Conservation (phyloP, 75 land plant species). For the Cryptomeria japonica region DNA sequence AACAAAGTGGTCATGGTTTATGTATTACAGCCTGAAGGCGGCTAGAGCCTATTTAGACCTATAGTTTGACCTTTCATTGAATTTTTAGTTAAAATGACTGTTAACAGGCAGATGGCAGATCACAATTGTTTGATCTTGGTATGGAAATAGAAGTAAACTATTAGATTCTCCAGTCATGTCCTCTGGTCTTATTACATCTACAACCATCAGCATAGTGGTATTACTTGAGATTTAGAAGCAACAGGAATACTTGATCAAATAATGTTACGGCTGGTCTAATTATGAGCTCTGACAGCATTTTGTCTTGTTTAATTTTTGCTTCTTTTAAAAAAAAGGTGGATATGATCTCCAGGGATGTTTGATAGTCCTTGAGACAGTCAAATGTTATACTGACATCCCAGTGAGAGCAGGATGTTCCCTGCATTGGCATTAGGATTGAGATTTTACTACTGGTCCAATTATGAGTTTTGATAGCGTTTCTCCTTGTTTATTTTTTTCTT, state of each 20-base stretch:
- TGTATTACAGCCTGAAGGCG: neutral
- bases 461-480: too few species aligned
- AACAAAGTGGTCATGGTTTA: neutral
- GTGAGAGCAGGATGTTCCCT: too few species aligned
- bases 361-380: too few species aligned
- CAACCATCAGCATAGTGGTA: neutral
- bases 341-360: too few species aligned
- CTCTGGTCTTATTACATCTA: neutral
- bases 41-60: neutral
- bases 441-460: too few species aligned
- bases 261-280: conserved; percentile 32
- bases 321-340: too few species aligned
- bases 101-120: neutral
- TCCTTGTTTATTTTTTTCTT: too few species aligned
- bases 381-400: too few species aligned
- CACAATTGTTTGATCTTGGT: neutral
- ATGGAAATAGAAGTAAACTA: neutral
- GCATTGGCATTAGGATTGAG: too few species aligned
- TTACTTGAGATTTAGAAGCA: neutral
- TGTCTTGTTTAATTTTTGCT: too few species aligned
- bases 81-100: neutral
- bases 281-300: conserved; percentile 59
- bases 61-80: neutral
- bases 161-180: neutral
- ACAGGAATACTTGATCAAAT: conserved; percentile 43